Conservation (phyloP, 2,329 filamentous ascomycete genomes). For the Talaromyces sp. region DNA sequence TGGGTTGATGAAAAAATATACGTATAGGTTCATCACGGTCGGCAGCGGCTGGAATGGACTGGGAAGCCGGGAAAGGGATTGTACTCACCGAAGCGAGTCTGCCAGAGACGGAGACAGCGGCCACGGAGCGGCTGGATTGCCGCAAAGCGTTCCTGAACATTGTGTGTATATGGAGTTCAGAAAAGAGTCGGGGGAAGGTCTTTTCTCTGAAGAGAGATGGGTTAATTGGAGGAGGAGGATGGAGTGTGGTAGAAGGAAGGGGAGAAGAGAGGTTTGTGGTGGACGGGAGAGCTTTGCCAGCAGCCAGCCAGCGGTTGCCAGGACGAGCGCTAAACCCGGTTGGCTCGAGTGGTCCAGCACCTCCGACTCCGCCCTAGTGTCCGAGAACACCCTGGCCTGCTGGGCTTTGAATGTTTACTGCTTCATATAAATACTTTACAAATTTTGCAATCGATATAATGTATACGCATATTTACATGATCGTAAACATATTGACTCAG, state of each 20-base stretch:
- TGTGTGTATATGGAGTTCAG: conserved; percentile 46
- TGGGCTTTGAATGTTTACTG: too few relatives aligned
- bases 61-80: conserved; percentile 33
- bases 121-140: conserved; percentile 92
- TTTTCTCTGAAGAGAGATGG: conserved; percentile 40
- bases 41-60: conserved; percentile 45
- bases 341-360: conserved; percentile 32
- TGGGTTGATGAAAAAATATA: conserved; percentile 24
- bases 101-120: conserved; percentile 86
- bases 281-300: conserved; percentile 39
- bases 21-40: conserved; percentile 26
- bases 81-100: conserved; percentile 86
- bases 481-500: not conserved
- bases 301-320: conserved; percentile 40
- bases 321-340: conserved; percentile 39
- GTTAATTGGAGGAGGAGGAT: conserved; percentile 31
- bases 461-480: too few relatives aligned
- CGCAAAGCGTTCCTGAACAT: conserved; percentile 99
- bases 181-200: conserved; percentile 31
- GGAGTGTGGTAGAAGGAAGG: conserved; percentile 4
- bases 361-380: conserved; percentile 35
- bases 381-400: not conserved
- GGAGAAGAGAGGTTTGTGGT: conserved; percentile 33
- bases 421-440: too few relatives aligned
- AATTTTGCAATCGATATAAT: not conserved